Conservation (phyloP, 345 rosid genomes). For the Firmiana major region DNA sequence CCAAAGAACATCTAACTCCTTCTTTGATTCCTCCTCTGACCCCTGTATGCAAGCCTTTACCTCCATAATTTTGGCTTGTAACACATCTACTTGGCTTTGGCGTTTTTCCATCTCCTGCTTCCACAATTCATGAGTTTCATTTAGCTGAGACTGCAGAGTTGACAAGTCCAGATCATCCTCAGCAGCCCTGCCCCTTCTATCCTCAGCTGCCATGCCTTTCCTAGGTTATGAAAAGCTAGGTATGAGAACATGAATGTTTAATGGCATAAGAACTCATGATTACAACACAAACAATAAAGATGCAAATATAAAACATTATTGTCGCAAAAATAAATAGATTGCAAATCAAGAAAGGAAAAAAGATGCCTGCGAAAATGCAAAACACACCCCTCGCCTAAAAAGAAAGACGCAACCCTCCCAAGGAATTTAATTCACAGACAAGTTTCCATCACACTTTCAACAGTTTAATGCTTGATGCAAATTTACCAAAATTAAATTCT, state of each 20-base stretch:
- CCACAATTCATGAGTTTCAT: slow-evolving; percentile 45
- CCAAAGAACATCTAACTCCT: slow-evolving; percentile 64
- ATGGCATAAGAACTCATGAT: neutral
- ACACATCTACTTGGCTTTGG: slow-evolving; percentile 55
- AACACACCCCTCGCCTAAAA: neutral
- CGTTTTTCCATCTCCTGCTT: slow-evolving; percentile 47
- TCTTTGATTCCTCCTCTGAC: slow-evolving; percentile 63
- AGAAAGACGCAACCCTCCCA: neutral
- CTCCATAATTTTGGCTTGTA: slow-evolving; percentile 66
- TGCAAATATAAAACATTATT: neutral
- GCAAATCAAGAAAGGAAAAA: neutral
- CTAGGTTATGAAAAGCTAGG: slow-evolving; percentile 13
- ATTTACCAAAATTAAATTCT: neutral
- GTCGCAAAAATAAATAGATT: neutral
- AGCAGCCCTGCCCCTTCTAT: slow-evolving; percentile 50
- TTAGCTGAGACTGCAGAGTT: slow-evolving; percentile 35
- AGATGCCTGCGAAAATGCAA: neutral
- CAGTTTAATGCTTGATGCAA: neutral
- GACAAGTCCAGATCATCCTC: slow-evolving; percentile 43
- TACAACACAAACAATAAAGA: neutral
- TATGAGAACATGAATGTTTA: slow-evolving; percentile 5
- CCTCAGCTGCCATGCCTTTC: slow-evolving; percentile 61
- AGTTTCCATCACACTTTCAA: neutral
- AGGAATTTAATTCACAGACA: neutral
- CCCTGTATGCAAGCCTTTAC: slow-evolving; percentile 54